phyloP scores from a whole-genome alignment of 192 early-diverging fungal species.

The Backusella mclennaniae region DNA sequence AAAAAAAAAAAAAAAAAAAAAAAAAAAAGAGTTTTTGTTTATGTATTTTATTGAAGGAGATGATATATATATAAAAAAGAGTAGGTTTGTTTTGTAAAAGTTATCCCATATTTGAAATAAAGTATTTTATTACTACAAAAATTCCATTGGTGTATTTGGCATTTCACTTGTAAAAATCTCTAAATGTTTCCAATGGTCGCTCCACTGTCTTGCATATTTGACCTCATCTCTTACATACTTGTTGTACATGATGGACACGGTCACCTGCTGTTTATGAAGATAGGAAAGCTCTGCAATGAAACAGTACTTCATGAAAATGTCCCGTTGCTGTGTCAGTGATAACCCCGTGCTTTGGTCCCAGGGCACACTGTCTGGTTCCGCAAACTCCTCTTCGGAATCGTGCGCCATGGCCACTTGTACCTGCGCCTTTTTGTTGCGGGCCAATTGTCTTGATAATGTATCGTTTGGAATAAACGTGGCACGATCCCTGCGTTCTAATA shows the following conservation, averaged over 20 bases:
- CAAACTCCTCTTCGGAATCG: conserved; percentile 45
- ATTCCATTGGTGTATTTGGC: conserved; percentile 46
- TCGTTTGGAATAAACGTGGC: background rate
- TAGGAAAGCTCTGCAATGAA: conserved; percentile 55
- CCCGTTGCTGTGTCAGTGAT: conserved; percentile 33
- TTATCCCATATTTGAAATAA: background rate
- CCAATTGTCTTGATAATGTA: conserved; percentile 30
- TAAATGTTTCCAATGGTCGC: conserved; percentile 52
- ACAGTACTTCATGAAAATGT: conserved; percentile 52
- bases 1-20: no score
- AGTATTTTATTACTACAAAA: conserved; percentile 15
- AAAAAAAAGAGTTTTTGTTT: background rate
- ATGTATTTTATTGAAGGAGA: background rate
- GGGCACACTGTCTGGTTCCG: conserved; percentile 30
- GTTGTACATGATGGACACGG: conserved; percentile 59
- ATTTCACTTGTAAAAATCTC: conserved; percentile 44
- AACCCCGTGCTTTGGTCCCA: conserved; percentile 27
- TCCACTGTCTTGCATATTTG: conserved; percentile 45
- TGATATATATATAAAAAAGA: background rate
- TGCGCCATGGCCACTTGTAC: background rate
- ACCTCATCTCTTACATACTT: conserved; percentile 58
- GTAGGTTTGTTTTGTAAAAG: background rate
- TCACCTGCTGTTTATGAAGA: conserved; percentile 58
- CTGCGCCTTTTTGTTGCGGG: background rate
- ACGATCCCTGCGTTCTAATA: conserved; percentile 56